These are phyloP conservation scores for Grigorovia yakushimaensis DNA, from an alignment of 805 yeast species.

Conservation along the genomic window DNA sequence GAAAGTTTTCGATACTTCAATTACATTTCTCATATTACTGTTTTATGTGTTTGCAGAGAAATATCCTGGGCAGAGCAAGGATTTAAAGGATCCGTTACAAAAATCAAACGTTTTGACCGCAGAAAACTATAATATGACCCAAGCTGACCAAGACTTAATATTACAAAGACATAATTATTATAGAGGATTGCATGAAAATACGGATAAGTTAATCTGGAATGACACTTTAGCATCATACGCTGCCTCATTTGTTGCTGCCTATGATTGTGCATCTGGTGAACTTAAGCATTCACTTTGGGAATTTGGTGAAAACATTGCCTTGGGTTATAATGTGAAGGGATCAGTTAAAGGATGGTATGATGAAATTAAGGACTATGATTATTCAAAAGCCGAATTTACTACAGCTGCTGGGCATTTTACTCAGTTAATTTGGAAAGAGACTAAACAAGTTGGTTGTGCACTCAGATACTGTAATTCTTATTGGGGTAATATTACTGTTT, in stretches of 20 bases:
- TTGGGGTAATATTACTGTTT: constrained; percentile 56
- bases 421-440: constrained; percentile 62
- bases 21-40: too few species aligned
- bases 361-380: constrained; percentile 50
- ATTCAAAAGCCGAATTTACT: constrained; percentile 38
- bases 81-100: constrained; percentile 1
- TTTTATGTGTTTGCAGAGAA: too few species aligned
- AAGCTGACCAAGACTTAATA: neutral
- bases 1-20: too few species aligned
- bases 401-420: constrained; percentile 57
- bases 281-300: constrained; percentile 45
- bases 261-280: constrained; percentile 43
- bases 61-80: neutral
- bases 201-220: constrained; percentile 40
- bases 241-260: constrained; percentile 37
- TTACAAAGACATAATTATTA: constrained; percentile 27
- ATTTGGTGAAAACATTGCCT: constrained; percentile 73
- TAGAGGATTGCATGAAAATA: constrained; percentile 30
- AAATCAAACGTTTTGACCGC: neutral
- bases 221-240: constrained; percentile 39
- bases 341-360: constrained; percentile 67
- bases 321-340: constrained; percentile 37
- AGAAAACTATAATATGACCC: neutral
- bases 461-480: constrained; percentile 45
- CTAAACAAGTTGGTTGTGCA: constrained; percentile 62